Percentiles rank a stretch among this genome's conserved stretches.
Conservation (phyloP, 2,329 filamentous ascomycete species). For the Trichoderma polysporum region DNA sequence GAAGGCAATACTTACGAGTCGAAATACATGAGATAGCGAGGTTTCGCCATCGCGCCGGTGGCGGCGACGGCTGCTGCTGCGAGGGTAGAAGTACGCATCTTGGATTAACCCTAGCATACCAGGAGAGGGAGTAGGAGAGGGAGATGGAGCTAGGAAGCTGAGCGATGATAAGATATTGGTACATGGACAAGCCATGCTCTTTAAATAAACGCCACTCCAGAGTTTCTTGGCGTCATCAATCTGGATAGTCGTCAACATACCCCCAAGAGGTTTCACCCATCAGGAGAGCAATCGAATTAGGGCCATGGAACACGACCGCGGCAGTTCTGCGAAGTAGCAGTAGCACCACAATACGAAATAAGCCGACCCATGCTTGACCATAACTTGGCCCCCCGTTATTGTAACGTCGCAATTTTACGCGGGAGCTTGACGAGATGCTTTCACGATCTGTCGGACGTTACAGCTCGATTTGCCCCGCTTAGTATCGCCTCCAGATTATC, state of each 20-base stretch:
- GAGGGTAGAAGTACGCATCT: constrained; percentile 22
- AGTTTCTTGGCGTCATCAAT: not conserved
- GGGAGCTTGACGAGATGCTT: not conserved
- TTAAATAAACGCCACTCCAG: not conserved
- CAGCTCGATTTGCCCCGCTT: not conserved
- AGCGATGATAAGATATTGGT: not conserved
- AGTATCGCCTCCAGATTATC: not conserved
- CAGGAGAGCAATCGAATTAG: not conserved
- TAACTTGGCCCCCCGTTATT: not conserved
- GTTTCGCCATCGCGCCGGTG: constrained; percentile 19
- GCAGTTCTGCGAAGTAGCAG: not conserved
- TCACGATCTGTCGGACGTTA: not conserved
- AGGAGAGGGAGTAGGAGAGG: not conserved
- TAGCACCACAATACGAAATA: not conserved
- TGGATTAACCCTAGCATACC: not conserved
- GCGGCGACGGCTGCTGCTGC: constrained; percentile 24
- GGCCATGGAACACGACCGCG: not conserved
- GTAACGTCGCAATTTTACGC: constrained; percentile 12
- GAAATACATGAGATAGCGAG: constrained; percentile 44
- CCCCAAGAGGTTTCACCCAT: not conserved
- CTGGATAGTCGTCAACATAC: not conserved
- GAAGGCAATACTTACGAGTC: constrained; percentile 41
- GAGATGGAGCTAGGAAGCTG: not conserved
- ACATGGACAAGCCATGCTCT: not conserved
- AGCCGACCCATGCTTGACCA: not conserved